Conservation (phyloP, 1,139 yeast genomes). For the Blastobotrys apis region DNA sequence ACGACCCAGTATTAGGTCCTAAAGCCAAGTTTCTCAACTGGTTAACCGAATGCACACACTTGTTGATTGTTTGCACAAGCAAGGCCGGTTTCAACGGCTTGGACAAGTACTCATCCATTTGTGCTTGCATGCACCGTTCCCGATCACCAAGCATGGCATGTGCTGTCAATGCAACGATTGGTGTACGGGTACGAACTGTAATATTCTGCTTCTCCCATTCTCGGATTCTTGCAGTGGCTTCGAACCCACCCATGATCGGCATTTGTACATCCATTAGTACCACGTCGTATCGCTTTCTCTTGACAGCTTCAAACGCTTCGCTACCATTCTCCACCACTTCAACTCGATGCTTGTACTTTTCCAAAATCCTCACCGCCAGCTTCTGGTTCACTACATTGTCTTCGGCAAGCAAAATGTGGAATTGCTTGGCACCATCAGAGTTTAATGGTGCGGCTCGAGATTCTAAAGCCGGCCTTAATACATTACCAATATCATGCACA, state of each 20-base stretch:
- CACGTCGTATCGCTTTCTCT: slow-evolving; percentile 64
- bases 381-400: slow-evolving; percentile 85
- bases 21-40: slow-evolving; percentile 37
- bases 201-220: slow-evolving; percentile 82
- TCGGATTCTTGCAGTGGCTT: slow-evolving; percentile 78
- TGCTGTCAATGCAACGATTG: slow-evolving; percentile 84
- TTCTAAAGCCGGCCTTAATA: slow-evolving; percentile 78
- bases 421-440: slow-evolving; percentile 72
- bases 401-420: slow-evolving; percentile 74
- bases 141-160: slow-evolving; percentile 92
- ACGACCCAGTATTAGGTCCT: slow-evolving; percentile 28
- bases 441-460: slow-evolving; percentile 76
- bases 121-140: slow-evolving; percentile 78
- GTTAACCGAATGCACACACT: slow-evolving; percentile 59
- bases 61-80: slow-evolving; percentile 76
- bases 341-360: slow-evolving; percentile 77
- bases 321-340: slow-evolving; percentile 82
- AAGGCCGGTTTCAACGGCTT: slow-evolving; percentile 82
- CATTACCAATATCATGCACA: slow-evolving; percentile 73
- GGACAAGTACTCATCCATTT: slow-evolving; percentile 86
- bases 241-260: slow-evolving; percentile 96
- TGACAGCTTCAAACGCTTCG: slow-evolving; percentile 75
- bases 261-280: slow-evolving; percentile 91
- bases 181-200: slow-evolving; percentile 73
- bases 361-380: slow-evolving; percentile 74